These are phyloP conservation scores for Calonectria leucothoes DNA, from an alignment of 2,329 filamentous ascomycete species.

Conservation along the genomic window DNA sequence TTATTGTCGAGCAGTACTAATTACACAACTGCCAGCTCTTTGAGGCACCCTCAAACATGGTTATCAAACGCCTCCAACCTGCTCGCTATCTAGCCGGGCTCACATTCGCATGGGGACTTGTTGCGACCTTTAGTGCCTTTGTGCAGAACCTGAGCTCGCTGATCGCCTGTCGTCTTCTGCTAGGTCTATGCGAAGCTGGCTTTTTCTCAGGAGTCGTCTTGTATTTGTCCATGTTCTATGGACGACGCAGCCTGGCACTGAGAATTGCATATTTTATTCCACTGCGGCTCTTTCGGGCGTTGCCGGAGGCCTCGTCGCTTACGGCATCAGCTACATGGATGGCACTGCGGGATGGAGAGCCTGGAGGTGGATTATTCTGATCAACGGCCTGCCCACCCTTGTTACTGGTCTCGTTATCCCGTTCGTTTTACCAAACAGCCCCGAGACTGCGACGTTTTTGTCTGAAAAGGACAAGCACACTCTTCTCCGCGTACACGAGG, in stretches of 20 bases:
- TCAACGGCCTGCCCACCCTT: constrained; percentile 60
- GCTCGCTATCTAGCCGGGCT: constrained; percentile 62
- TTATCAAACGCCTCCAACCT: constrained; percentile 51
- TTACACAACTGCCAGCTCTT: constrained; percentile 39
- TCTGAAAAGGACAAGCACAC: constrained; percentile 53
- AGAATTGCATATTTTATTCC: constrained; percentile 71
- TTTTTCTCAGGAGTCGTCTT: constrained; percentile 64
- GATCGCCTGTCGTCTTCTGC: constrained; percentile 53
- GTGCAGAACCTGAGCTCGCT: constrained; percentile 58
- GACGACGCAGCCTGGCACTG: constrained; percentile 69
- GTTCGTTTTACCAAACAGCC: constrained; percentile 69
- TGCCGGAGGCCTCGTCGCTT: constrained; percentile 73
- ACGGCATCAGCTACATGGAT: constrained; percentile 73
- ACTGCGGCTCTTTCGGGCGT: constrained; percentile 71
- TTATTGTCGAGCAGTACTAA: neutral
- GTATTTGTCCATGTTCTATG: constrained; percentile 73
- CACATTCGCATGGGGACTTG: constrained; percentile 58
- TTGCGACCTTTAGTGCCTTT: constrained; percentile 57
- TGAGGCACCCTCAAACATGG: constrained; percentile 54
- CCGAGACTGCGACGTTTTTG: constrained; percentile 60
- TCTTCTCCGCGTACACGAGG: constrained; percentile 61
- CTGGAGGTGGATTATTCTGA: constrained; percentile 75
- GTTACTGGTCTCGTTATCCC: constrained; percentile 65
- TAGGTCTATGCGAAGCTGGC: constrained; percentile 57
- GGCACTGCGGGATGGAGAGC: constrained; percentile 66